phyloP scores from a whole-genome alignment of 139 green algal species.

The Coelastrella sp. region DNA sequence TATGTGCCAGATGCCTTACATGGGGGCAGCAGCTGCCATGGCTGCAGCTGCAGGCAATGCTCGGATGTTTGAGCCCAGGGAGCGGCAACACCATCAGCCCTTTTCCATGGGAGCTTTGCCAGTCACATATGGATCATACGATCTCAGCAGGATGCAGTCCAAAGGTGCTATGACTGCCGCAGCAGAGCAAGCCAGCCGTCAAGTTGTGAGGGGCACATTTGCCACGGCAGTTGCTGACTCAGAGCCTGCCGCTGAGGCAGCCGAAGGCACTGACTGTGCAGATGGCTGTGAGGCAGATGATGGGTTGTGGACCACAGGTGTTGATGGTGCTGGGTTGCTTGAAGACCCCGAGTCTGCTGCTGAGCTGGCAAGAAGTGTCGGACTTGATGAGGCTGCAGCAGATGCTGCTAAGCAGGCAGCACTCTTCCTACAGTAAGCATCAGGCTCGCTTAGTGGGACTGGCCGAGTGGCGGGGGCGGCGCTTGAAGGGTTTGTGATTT shows the following conservation, averaged over 20 bases:
- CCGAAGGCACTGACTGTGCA: neutral
- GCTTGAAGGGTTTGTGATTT: too few species aligned
- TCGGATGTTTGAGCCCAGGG: neutral
- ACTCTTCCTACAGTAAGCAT: neutral
- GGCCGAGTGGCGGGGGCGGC: too few species aligned
- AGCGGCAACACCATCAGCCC: slow-evolving; percentile 31
- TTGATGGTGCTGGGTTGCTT: neutral
- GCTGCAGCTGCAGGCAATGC: neutral
- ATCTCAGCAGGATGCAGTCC: neutral
- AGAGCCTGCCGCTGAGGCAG: slow-evolving; percentile 3
- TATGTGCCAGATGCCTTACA: neutral
- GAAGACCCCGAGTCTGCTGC: slow-evolving; percentile 4
- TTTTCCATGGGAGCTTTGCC: neutral
- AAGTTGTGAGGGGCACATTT: neutral
- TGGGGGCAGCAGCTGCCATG: neutral
- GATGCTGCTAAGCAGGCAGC: slow-evolving; percentile 10
- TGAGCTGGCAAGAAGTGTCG: slow-evolving; percentile 6
- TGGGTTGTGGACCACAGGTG: neutral
- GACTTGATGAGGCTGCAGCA: slow-evolving; percentile 27
- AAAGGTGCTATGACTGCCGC: neutral
- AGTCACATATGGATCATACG: neutral
- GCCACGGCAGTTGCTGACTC: neutral
- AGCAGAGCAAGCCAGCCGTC: neutral
- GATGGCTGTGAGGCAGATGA: neutral
- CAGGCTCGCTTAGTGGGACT: neutral